Evolutionary conservation across 2,329 filamentous ascomycete species (phyloP), one percentile per base, ranked within the genome.

Genomic region (Leptodontidium sp.): DNA sequence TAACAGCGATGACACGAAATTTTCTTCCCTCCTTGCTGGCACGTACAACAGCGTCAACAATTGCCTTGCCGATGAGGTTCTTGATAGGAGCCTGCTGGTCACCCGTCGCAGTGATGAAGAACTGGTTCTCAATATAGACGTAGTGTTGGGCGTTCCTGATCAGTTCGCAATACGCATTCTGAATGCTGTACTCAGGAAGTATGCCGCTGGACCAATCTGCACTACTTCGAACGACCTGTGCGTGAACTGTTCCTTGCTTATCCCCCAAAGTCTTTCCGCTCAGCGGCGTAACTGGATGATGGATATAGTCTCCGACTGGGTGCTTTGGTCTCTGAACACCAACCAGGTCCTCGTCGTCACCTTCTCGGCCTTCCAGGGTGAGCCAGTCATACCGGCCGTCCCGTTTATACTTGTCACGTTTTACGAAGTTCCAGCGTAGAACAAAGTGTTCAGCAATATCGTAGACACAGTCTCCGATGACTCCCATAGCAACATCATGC

Each of bases 51-150:
- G 95, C 94, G 67, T 99, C 94, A 1, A 98, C 96, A 65, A 99
- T 97, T 1, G 96, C 91, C 8, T 86, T 85, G 14, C 96, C 96
- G 64, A 99, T 92, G 21, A 89, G 91, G 78, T 99, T 99, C 79
- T 93, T 90, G 29, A 98, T 88, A 0, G 95, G 95, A 0, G 85
- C 82, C 78, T 98, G 94, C 45, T 97, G 81, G n/a, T 96, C 90
- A 9, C 93, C 93, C 0, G 95, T 98, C 0, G 96, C 93, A 1
- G 94, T 97, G 81, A 87, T 98, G 84, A 98, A 99, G 83, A 98
- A 98, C 77, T 99, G 96, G 76, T 98, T 98, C 80, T 99, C 96
- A 70, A 99, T 97, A 82, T 98, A 99, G 29, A 99, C 91, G 74
- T 89, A 98, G 78, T 98, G 95, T 80, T 98, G 84, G 0, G 95